Evolutionary conservation across 179 eudicot species (phyloP).

Genomic region (Spinacia oleracea): DNA sequence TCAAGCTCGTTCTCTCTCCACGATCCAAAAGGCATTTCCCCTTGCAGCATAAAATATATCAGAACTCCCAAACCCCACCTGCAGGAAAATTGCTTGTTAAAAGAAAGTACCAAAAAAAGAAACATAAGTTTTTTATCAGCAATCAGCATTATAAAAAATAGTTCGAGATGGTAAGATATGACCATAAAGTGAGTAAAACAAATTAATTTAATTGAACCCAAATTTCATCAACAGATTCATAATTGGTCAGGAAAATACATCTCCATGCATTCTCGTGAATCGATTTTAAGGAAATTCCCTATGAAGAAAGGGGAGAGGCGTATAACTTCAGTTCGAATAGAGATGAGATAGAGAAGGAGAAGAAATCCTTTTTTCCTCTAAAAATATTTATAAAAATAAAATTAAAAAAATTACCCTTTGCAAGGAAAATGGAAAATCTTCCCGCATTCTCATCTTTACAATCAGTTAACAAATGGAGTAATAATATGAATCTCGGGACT

Average conservation of each 20-base stretch:
- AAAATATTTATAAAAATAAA: no score
- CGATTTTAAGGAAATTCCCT: neutral
- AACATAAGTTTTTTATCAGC: neutral
- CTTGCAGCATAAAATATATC: slow-evolving; percentile 86
- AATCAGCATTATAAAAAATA: neutral
- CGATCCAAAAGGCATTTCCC: slow-evolving; percentile 98
- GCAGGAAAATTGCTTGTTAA: slow-evolving; percentile 25
- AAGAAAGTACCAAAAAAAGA: neutral
- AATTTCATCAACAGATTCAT: neutral
- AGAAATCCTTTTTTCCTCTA: neutral
- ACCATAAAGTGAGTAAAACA: neutral
- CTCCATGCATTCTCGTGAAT: neutral
- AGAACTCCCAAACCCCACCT: slow-evolving; percentile 98
- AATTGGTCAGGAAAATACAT: neutral
- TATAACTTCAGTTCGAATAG: neutral
- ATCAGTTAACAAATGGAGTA: neutral
- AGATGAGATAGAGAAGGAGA: neutral
- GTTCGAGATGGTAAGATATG: neutral
- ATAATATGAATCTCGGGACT: neutral
- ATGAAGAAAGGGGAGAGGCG: neutral
- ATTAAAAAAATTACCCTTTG: neutral
- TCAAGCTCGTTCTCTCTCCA: slow-evolving; percentile 94
- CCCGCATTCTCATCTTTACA: neutral
- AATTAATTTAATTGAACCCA: neutral
- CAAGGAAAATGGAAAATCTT: neutral